Percentiles rank a stretch among this genome's conserved stretches.
These are phyloP conservation scores for Ramularia endophylla DNA, from an alignment of 2,329 filamentous ascomycete species.

Conservation along the genomic window DNA sequence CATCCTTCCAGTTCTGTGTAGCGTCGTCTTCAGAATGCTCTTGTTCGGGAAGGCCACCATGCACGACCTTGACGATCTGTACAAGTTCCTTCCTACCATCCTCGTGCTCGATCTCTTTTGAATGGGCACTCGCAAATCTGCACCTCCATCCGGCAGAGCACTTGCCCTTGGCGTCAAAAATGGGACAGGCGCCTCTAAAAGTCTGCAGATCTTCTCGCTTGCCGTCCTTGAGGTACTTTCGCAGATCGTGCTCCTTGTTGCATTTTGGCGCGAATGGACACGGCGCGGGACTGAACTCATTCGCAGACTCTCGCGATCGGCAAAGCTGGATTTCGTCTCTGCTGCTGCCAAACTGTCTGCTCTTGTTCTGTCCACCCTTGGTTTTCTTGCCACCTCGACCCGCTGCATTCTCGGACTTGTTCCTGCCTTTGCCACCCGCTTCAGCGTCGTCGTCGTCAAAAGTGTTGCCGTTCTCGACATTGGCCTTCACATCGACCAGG, in stretches of 20 bases:
- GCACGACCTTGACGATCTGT: conserved; percentile 52
- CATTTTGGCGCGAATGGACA: conserved; percentile 79
- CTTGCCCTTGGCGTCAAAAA: conserved; percentile 68
- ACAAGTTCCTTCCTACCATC: conserved; percentile 81
- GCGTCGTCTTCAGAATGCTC: conserved; percentile 25
- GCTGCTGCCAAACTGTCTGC: conserved; percentile 73
- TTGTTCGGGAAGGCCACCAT: conserved; percentile 7
- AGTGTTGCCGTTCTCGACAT: conserved; percentile 6
- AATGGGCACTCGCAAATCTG: conserved; percentile 82
- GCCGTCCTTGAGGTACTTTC: conserved; percentile 76
- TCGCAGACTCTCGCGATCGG: conserved; percentile 60
- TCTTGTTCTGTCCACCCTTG: conserved; percentile 72
- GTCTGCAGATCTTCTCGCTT: conserved; percentile 74
- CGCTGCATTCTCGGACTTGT: conserved; percentile 24
- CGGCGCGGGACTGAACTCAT: conserved; percentile 72
- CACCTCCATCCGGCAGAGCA: conserved; percentile 92
- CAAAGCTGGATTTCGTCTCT: conserved; percentile 74
- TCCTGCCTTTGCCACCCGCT: conserved; percentile 38
- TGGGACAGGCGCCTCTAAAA: conserved; percentile 71
- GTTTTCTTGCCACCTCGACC: conserved; percentile 43
- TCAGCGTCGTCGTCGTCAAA: conserved; percentile 41
- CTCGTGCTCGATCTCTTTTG: conserved; percentile 66
- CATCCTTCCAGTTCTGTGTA: conserved; percentile 18
- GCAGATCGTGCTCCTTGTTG: conserved; percentile 74
- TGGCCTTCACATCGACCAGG: conserved; percentile 29